Conservation (phyloP, 2,329 filamentous ascomycete species). For the Davidsoniella neocaledoniae region DNA sequence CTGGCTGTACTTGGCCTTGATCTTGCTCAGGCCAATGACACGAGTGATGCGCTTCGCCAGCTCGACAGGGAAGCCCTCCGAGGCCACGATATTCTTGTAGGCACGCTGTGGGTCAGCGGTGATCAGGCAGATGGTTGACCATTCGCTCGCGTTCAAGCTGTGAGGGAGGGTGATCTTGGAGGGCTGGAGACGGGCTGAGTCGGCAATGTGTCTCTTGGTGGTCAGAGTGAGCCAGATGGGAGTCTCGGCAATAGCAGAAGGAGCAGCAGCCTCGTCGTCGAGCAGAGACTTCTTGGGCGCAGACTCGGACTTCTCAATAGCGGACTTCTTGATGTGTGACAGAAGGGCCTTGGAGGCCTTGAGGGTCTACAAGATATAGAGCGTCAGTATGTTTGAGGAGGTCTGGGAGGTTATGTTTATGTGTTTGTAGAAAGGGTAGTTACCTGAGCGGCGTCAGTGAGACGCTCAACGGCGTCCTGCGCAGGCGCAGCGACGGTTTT, state of each 20-base stretch:
- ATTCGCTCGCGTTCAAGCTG: constrained; percentile 49
- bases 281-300: constrained; percentile 40
- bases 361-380: constrained; percentile 27
- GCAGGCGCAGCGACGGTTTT: constrained; percentile 8
- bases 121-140: constrained; percentile 67
- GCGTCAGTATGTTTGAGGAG: not conserved
- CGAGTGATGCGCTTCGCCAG: constrained; percentile 52
- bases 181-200: constrained; percentile 68
- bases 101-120: constrained; percentile 64
- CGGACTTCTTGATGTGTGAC: constrained; percentile 41
- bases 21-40: constrained; percentile 67
- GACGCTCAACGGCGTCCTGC: constrained; percentile 2
- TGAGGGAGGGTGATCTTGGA: constrained; percentile 67
- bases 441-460: constrained; percentile 9
- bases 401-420: no score
- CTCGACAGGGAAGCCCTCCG: constrained; percentile 51
- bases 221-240: constrained; percentile 47
- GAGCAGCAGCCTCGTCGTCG: constrained; percentile 25
- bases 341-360: constrained; percentile 48
- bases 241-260: constrained; percentile 24
- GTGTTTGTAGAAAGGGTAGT: not conserved
- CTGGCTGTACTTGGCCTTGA: constrained; percentile 66
- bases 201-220: constrained; percentile 48
- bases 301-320: constrained; percentile 28
- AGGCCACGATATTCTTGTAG: constrained; percentile 77